Evolutionary conservation across 305 asterid genomes (phyloP), one percentile per base, ranked within the genome.

Genomic region (Euphrasia arctica): DNA sequence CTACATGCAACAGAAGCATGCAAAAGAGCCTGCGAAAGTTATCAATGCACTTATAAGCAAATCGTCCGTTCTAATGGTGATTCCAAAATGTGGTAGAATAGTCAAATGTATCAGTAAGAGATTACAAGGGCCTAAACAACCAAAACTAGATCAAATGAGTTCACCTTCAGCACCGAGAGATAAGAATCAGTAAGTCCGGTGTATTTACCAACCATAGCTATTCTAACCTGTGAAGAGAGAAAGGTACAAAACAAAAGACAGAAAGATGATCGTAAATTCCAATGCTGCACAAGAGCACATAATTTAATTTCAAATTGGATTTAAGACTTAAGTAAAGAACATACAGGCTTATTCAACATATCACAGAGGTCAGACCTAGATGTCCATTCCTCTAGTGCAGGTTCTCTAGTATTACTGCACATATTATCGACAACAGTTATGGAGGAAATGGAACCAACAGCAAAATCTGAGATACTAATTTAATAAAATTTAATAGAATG

Each of bases 191-290:
- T 41, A 51, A 88, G 89, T 12, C 92, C 96, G 3, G 86, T 85
- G 79, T 88, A 91, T 77, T 91, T 91, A 65, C 98, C 98, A 55
- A 89, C 98, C 90, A 89, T 80, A 43, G 96, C 98, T 69, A 91
- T 74, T 79, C 90, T 85, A 69, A 91, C 94, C 96, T 91, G 91
- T 67, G 60, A 63, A 60, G 12, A 47, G 10, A 50, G 57, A 70
- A 57, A 60, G 61, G 54, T 32, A 32, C 5, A 32, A 32, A 32
- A 74, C 14, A 61, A 36, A 59, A 51, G 9, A 45, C 14, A 4
- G 14, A 45, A 74, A 27, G 58, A 36, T 14, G 47, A 42, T 79
- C 28, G 64, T 51, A 64, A 55, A 69, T 48, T 55, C 11, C 36
- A 43, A 63, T 29, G 58, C 61, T 66, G 61, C 58, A 61, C 64